Evolutionary conservation across 2,329 filamentous ascomycete genomes (phyloP).

Genomic region (Xylaria sp.): DNA sequence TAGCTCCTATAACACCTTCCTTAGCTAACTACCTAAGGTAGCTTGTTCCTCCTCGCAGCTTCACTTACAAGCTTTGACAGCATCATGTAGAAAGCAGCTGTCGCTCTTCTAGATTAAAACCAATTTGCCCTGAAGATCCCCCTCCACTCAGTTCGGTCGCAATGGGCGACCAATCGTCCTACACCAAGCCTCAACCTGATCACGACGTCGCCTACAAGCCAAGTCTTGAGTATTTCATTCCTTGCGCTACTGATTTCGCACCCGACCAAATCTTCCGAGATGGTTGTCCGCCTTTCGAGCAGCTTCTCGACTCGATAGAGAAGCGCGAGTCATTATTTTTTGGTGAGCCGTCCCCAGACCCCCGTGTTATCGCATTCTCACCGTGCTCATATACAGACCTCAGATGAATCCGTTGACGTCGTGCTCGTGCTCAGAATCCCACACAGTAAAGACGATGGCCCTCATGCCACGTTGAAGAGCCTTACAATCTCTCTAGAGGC

Average conservation of each 20-base stretch:
- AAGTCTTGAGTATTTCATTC: slow-evolving; percentile 69
- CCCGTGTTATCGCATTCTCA: slow-evolving; percentile 50
- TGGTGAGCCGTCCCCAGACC: slow-evolving; percentile 61
- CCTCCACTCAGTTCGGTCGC: slow-evolving; percentile 18
- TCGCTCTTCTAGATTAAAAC: no score
- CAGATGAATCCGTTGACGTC: slow-evolving; percentile 78
- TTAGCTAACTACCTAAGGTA: not conserved
- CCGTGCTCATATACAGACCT: slow-evolving; percentile 60
- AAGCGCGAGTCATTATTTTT: slow-evolving; percentile 76
- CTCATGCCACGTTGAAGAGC: slow-evolving; percentile 69
- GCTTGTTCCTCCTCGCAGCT: not conserved
- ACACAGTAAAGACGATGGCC: slow-evolving; percentile 63
- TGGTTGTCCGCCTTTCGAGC: slow-evolving; percentile 55
- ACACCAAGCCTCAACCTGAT: slow-evolving; percentile 48
- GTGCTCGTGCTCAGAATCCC: slow-evolving; percentile 75
- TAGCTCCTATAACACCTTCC: no score
- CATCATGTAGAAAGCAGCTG: not conserved
- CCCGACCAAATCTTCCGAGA: slow-evolving; percentile 62
- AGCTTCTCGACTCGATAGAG: slow-evolving; percentile 66
- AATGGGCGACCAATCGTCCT: slow-evolving; percentile 46
- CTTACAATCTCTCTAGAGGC: slow-evolving; percentile 74
- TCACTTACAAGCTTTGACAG: not conserved
- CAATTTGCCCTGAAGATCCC: not conserved
- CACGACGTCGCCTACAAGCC: slow-evolving; percentile 66
- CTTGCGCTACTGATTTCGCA: slow-evolving; percentile 63